These are phyloP conservation scores for Petunia secreta DNA, from an alignment of 257 asterid genomes.

Conservation along the genomic window DNA sequence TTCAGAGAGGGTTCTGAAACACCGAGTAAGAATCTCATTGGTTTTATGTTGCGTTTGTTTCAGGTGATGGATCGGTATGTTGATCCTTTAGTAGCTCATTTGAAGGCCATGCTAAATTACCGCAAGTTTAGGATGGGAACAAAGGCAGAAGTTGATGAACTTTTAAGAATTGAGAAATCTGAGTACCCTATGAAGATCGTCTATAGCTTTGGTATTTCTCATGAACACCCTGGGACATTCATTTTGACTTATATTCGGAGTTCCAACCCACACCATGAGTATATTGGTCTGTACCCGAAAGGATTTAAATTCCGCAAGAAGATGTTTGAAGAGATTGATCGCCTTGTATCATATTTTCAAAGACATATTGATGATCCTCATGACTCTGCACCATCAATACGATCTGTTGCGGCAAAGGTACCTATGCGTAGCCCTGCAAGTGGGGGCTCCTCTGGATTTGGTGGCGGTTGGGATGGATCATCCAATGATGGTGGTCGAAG, in stretches of 20 bases:
- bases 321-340: conserved; percentile 90
- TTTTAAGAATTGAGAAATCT: conserved; percentile 72
- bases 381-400: conserved; percentile 70
- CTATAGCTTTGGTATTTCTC: conserved; percentile 90
- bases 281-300: conserved; percentile 88
- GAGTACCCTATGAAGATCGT: conserved; percentile 89
- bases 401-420: conserved; percentile 92
- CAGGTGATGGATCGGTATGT: conserved; percentile 99
- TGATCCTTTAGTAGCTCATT: conserved; percentile 90
- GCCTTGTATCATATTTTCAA: conserved; percentile 87
- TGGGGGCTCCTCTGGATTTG: conserved; percentile 74
- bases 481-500: conserved; percentile 73
- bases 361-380: conserved; percentile 84
- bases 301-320: conserved; percentile 90
- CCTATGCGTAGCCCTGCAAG: conserved; percentile 88
- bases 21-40: neutral
- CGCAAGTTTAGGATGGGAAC: conserved; percentile 89
- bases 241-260: conserved; percentile 87
- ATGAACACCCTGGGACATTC: conserved; percentile 97
- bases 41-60: conserved; percentile 25
- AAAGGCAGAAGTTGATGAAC: conserved; percentile 87
- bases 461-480: conserved; percentile 75
- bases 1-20: neutral
- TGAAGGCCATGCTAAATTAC: conserved; percentile 86
- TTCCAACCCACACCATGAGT: conserved; percentile 94